These are phyloP conservation scores for Mycena venus DNA, from an alignment of 768 basidiomycete genomes.

Conservation along the genomic window DNA sequence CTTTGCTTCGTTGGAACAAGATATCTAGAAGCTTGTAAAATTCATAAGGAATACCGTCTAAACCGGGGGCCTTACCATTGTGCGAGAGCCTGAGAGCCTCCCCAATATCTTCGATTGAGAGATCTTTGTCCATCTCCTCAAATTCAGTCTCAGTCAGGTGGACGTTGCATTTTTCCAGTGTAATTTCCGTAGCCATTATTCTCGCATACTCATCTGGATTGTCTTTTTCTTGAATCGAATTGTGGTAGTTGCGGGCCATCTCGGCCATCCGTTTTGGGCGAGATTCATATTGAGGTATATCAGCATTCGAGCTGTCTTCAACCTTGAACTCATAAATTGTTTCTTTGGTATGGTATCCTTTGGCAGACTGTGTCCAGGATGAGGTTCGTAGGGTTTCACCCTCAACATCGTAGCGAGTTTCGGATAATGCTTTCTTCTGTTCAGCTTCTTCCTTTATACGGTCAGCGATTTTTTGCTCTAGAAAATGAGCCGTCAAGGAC, in stretches of 20 bases:
- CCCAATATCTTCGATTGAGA: background rate
- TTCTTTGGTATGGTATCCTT: background rate
- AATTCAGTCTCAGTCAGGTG: background rate
- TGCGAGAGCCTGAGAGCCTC: background rate
- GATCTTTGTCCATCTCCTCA: background rate
- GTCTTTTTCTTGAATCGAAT: background rate
- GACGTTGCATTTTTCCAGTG: background rate
- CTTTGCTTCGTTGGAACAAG: too few relatives aligned
- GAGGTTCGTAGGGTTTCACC: too few relatives aligned
- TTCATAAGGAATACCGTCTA: background rate
- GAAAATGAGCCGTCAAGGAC: background rate
- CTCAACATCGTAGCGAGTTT: background rate
- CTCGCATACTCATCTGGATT: background rate
- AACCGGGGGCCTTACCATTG: background rate
- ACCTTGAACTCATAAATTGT: background rate
- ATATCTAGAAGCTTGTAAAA: background rate
- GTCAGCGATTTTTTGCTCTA: background rate
- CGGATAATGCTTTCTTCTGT: background rate
- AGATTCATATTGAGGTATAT: background rate
- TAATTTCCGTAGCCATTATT: background rate
- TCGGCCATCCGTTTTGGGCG: background rate
- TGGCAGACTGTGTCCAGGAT: too few relatives aligned
- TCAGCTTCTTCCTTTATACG: background rate
- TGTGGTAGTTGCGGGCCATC: background rate
- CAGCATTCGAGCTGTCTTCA: background rate